Percentiles rank a stretch among this genome's conserved stretches.
These are phyloP conservation scores for Vitis riparia DNA, from an alignment of 164 flowering plant species.

Conservation along the genomic window DNA sequence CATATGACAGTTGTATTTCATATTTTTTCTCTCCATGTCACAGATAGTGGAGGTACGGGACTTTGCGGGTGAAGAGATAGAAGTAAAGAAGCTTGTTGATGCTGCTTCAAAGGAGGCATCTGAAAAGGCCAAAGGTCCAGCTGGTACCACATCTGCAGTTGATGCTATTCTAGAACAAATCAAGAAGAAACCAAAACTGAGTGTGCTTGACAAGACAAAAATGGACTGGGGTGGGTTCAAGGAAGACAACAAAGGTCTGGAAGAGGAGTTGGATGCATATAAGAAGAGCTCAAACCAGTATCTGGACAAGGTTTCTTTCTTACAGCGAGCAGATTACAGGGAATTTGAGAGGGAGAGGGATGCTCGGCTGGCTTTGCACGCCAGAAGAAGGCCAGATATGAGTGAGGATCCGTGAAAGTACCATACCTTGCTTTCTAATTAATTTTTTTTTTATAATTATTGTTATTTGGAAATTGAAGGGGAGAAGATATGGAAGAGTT, in stretches of 20 bases:
- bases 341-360: slow-evolving; percentile 95
- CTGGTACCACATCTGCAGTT: slow-evolving; percentile 65
- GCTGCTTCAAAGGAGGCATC: slow-evolving; percentile 75
- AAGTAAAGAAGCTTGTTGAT: slow-evolving; percentile 77
- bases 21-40: slow-evolving; percentile 5
- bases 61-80: slow-evolving; percentile 88
- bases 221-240: slow-evolving; percentile 98
- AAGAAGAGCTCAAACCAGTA: slow-evolving; percentile 97
- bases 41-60: slow-evolving; percentile 85
- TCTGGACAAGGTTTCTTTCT: slow-evolving; percentile 77
- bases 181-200: slow-evolving; percentile 89
- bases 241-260: slow-evolving; percentile 77
- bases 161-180: slow-evolving; percentile 93
- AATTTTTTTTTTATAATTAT: too few species aligned
- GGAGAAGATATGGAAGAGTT: too few species aligned
- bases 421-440: too few species aligned
- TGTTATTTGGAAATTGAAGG: too few species aligned
- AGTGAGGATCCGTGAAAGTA: slow-evolving; percentile 43
- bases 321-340: slow-evolving; percentile 76
- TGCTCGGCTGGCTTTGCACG: slow-evolving; percentile 77
- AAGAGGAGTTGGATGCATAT: slow-evolving; percentile 91
- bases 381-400: slow-evolving; percentile 68
- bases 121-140: slow-evolving; percentile 56
- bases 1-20: background rate
- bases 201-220: slow-evolving; percentile 94